Conservation (phyloP, 148 eudicot species). For the Rhododendron molle region DNA sequence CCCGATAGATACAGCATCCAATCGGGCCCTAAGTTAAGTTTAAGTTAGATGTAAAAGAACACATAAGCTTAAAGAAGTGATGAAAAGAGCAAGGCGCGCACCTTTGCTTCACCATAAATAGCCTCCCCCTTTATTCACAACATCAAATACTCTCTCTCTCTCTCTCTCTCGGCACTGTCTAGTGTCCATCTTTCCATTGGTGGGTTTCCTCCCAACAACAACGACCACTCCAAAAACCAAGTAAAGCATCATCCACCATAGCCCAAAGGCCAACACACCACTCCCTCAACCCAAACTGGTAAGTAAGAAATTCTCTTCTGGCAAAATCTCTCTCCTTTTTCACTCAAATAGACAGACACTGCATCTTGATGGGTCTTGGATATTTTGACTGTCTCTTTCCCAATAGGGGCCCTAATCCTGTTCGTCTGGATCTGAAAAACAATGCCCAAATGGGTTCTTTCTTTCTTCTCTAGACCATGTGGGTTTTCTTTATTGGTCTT, state of each 20-base stretch:
- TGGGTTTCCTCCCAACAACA: not conserved
- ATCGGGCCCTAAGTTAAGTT: too few species aligned
- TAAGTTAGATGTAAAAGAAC: too few species aligned
- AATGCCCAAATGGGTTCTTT: slow-evolving; percentile 5
- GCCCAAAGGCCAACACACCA: not conserved
- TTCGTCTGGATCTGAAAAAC: slow-evolving; percentile 8
- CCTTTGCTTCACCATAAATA: not conserved
- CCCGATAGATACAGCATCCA: too few species aligned
- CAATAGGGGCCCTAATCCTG: not conserved
- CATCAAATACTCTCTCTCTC: not conserved
- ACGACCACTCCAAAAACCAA: not conserved
- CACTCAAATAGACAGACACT: not conserved
- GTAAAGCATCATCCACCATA: not conserved
- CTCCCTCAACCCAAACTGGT: not conserved
- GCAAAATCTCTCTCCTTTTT: not conserved
- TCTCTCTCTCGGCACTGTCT: not conserved
- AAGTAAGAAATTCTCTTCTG: not conserved
- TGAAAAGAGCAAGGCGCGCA: not conserved
- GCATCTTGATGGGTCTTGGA: not conserved
- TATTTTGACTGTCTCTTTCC: not conserved
- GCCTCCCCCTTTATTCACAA: not conserved
- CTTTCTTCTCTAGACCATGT: slow-evolving; percentile 8
- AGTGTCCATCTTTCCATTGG: not conserved
- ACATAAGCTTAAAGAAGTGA: not conserved
- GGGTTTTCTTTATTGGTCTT: not conserved